Conservation (phyloP, 257 asterid species). For the Lantana camara region DNA sequence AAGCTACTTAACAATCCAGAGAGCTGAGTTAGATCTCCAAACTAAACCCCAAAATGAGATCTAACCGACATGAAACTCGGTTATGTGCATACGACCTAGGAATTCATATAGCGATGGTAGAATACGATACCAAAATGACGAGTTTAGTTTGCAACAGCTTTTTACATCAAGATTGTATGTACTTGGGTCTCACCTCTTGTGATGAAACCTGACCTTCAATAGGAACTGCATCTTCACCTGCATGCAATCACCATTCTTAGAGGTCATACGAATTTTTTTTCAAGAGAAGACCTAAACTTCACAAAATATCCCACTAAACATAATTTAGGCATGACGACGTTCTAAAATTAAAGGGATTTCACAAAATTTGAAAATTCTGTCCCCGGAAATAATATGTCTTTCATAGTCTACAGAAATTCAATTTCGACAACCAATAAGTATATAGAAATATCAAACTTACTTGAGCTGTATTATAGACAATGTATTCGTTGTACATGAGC, state of each 20-base stretch:
- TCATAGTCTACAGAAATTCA: not conserved
- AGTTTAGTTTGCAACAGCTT: slow-evolving; percentile 22
- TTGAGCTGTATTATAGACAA: slow-evolving; percentile 85
- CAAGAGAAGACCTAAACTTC: too few species aligned
- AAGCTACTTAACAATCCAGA: slow-evolving; percentile 21
- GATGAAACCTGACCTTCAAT: slow-evolving; percentile 89
- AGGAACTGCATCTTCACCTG: slow-evolving; percentile 96
- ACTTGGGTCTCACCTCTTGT: slow-evolving; percentile 56
- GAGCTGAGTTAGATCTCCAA: slow-evolving; percentile 39
- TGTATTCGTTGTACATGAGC: slow-evolving; percentile 92
- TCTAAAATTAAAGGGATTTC: too few species aligned
- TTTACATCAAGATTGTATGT: not conserved
- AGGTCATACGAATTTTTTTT: too few species aligned
- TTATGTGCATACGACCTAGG: slow-evolving; percentile 3
- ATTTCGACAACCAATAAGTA: too few species aligned
- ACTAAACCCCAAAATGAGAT: slow-evolving; percentile 55
- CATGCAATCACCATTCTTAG: slow-evolving; percentile 10
- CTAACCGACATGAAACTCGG: slow-evolving; percentile 24
- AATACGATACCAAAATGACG: not conserved
- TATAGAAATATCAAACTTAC: slow-evolving; percentile 48
- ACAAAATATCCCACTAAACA: not conserved
- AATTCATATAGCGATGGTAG: not conserved
- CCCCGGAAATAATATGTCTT: too few species aligned
- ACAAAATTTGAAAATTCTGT: too few species aligned
- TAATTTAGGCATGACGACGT: too few species aligned